Evolutionary conservation across 2,329 filamentous ascomycete species (phyloP).

Genomic region (Aspergillus sp.): DNA sequence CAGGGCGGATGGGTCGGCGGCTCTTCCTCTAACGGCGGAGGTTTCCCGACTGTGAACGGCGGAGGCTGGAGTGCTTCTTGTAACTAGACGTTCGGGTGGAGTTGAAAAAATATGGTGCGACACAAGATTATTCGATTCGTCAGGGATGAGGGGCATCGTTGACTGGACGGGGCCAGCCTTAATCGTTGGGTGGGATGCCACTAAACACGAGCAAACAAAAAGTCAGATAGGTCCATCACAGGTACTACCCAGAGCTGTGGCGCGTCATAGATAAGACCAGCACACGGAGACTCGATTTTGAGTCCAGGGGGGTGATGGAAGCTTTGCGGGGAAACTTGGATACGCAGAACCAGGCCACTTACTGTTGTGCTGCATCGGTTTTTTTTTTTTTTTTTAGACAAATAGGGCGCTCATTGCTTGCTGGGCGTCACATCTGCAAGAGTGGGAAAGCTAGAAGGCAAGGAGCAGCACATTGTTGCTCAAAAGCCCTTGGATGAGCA

Average conservation of each 20-base stretch:
- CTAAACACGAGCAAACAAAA: slow-evolving; percentile 12
- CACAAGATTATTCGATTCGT: slow-evolving; percentile 28
- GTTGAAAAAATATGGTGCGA: slow-evolving; percentile 35
- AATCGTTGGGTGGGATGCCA: slow-evolving; percentile 35
- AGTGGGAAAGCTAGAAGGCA: slow-evolving; percentile 9
- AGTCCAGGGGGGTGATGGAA: background rate
- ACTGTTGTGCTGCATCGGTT: slow-evolving; percentile 12
- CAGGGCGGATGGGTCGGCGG: slow-evolving; percentile 29
- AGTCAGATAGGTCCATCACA: background rate
- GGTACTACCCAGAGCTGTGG: too few species aligned
- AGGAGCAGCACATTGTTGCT: slow-evolving; percentile 17
- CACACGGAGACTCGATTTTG: too few species aligned
- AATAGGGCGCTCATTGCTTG: slow-evolving; percentile 10
- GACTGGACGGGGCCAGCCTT: slow-evolving; percentile 33
- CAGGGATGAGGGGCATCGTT: slow-evolving; percentile 36
- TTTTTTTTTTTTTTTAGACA: slow-evolving; percentile 6
- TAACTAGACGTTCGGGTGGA: slow-evolving; percentile 32
- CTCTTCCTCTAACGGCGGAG: slow-evolving; percentile 40
- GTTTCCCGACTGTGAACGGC: slow-evolving; percentile 40
- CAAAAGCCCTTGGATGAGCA: slow-evolving; percentile 3
- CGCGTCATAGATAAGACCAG: too few species aligned
- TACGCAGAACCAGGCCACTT: slow-evolving; percentile 9
- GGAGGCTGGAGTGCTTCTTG: slow-evolving; percentile 32
- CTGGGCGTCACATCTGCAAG: slow-evolving; percentile 9
- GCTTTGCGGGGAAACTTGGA: background rate